Base-by-base conservation (phyloP, 2,329 filamentous ascomycete genomes). In the Sporothrix brunneoviolacea region DNA sequence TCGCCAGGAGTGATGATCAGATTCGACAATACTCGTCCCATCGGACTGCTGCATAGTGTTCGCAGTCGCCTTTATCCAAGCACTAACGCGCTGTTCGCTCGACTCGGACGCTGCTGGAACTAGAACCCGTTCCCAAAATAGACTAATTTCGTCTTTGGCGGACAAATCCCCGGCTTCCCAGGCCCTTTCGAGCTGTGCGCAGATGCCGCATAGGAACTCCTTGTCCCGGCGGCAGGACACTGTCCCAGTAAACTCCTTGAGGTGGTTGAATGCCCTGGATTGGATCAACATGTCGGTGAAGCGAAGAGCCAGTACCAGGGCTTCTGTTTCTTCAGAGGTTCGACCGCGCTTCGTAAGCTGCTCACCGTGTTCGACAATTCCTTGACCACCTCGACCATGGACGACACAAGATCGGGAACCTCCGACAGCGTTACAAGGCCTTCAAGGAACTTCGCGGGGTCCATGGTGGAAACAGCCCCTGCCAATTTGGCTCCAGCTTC, bases 191-290 rank as follows among this genome's bases (percentile, higher is more conserved):
- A 45, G 18, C 24, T 45, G 42, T 13, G 42, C 43, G 8, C 8
- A 46, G n/a, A 37, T 6, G 22, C 43, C 43, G 16, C 43, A 37
- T 12, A 28, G n/a, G 27, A 46, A 46, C 12, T 46, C n/a, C n/a
- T n/a, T n/a, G n/a, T n/a, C n/a, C n/a, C n/a, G n/a, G n/a, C n/a
- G n/a, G n/a, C n/a, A n/a, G n/a, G n/a, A n/a, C n/a, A n/a, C n/a
- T n/a, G n/a, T n/a, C n/a, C n/a, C n/a, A n/a, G n/a, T n/a, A 21
- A 46, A 37, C 9, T 2, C 10, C n/a, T 19, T 7, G 15, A 46
- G 43, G 10, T 12, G 15, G 3, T 12, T 5, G 16, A 46, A 46
- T 19, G 32, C 32, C 2, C 12, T n/a, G 15, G 21, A 19, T 15
- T 21, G 21, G 13, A 46, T 27, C 32, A 46, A 13, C 21, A 37